Base-by-base conservation (phyloP, 352 stramenopile species). In the Pelagophyceae sp. region DNA sequence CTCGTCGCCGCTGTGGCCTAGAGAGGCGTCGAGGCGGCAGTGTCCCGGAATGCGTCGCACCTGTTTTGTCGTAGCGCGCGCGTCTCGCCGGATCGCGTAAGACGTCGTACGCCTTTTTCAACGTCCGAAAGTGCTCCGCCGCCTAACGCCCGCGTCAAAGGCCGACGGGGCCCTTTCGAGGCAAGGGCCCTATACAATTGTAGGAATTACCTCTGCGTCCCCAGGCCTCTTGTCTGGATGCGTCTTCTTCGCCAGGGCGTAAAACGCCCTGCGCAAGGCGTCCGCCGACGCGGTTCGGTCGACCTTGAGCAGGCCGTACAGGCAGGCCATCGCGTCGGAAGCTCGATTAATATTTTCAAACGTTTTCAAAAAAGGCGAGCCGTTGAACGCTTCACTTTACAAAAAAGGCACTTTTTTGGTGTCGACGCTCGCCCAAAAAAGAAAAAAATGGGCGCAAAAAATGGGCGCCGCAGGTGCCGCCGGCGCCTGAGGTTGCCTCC, bases 241-340 rank as follows among this genome's bases (percentile, higher is more conserved):
- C 79, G 93, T 92, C 82, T 92, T 88, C 71, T 88, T 87, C 61
- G 89, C 93, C 0, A 93, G 67, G 82, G 82, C 80, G 69, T 90
- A 76, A 82, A 91, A 95, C 17, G 83, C 82, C 32, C 78, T 81
- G 76, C 89, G 87, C 64, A 95, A 88, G 74, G 90, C 87, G 45
- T 89, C 85, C n/a, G 78, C 76, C 0, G 80, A 81, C 15, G 88
- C 90, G 70, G 86, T 80, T 37, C 88, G 86, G 3, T 81, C 19
- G 37, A 94, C 86, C 19, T 88, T 85, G 54, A 95, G 82, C 25
- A 93, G 82, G 72, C 87, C 87, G 82, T 93, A 94, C 38, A 80
- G 58, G 72, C 63, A 37, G n/a, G 70, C 70, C 11, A 23, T 23
- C 45, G n/a, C n/a, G n/a, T n/a, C n/a, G n/a, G n/a, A n/a, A n/a